Percentiles rank a stretch among this genome's conserved stretches.
These are phyloP conservation scores for Diplocarpon mali DNA, from an alignment of 2,329 filamentous ascomycete genomes.

Conservation along the genomic window DNA sequence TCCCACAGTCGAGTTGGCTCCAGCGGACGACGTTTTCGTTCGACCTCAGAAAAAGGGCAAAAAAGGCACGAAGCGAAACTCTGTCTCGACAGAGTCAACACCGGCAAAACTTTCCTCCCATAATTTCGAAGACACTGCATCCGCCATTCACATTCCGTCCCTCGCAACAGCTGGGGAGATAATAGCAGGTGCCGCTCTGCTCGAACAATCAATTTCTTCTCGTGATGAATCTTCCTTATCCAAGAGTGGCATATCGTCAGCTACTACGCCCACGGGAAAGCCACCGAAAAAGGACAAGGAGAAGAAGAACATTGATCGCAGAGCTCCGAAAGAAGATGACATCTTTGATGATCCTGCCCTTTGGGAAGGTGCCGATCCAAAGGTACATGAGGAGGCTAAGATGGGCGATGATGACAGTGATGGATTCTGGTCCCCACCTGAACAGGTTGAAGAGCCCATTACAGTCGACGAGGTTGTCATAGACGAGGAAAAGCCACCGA, in stretches of 20 bases:
- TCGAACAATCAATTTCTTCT: conserved; percentile 5
- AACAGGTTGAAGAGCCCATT: conserved; percentile 11
- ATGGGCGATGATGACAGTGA: conserved; percentile 18
- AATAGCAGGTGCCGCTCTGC: conserved; percentile 14
- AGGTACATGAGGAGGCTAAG: conserved; percentile 20
- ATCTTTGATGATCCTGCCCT: conserved; percentile 35
- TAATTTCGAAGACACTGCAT: not conserved
- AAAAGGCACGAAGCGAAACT: conserved; percentile 29
- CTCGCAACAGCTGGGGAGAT: conserved; percentile 11
- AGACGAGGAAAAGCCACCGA: too few species aligned
- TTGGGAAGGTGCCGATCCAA: conserved; percentile 34
- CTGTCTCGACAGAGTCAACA: conserved; percentile 3
- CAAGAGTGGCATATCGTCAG: not conserved
- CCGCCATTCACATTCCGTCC: conserved; percentile 9
- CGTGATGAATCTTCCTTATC: not conserved
- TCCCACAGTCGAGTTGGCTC: conserved; percentile 16
- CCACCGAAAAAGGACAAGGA: conserved; percentile 30
- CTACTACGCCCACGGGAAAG: conserved; percentile 24
- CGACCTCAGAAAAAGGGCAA: conserved; percentile 30
- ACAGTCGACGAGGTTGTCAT: not conserved
- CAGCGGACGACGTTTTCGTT: conserved; percentile 19
- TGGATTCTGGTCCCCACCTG: conserved; percentile 28
- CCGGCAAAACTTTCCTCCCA: conserved; percentile 3
- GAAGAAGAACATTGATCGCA: conserved; percentile 32
- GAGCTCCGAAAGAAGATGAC: conserved; percentile 32